A percentile compares a stretch with the other conserved stretches of the same genome.
Evolutionary conservation across 2,329 filamentous ascomycete species (phyloP).

Genomic region (Aspergillus sp.): DNA sequence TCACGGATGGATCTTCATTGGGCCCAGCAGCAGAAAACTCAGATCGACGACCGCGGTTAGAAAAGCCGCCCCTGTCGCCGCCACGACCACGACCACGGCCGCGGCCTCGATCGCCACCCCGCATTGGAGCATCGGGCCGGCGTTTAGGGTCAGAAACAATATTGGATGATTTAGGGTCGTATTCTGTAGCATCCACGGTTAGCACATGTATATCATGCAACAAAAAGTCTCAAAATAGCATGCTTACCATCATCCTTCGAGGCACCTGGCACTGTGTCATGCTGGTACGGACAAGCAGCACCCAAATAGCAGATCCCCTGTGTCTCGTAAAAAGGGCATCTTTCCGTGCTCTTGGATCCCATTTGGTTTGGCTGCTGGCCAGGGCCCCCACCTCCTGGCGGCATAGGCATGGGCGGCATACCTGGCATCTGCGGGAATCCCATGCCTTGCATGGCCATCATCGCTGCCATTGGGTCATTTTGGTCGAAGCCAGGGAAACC

Average conservation of each 20-base stretch:
- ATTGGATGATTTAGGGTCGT: conserved; percentile 54
- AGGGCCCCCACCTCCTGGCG: conserved; percentile 23
- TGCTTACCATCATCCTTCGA: conserved; percentile 39
- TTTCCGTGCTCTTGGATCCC: conserved; percentile 36
- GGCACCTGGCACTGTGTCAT: conserved; percentile 48
- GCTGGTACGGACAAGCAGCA: conserved; percentile 57
- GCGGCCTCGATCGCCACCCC: conserved; percentile 33
- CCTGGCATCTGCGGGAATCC: conserved; percentile 51
- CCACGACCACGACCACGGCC: conserved; percentile 45
- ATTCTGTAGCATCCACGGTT: conserved; percentile 38
- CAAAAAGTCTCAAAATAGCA: neutral
- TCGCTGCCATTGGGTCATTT: conserved; percentile 55
- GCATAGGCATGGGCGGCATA: conserved; percentile 45
- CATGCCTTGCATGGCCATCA: conserved; percentile 55
- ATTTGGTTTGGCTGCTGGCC: conserved; percentile 31
- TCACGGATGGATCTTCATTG: conserved; percentile 53
- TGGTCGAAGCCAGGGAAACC: conserved; percentile 55
- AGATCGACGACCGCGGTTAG: conserved; percentile 46
- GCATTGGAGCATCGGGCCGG: conserved; percentile 20
- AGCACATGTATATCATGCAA: neutral
- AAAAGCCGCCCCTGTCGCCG: conserved; percentile 43
- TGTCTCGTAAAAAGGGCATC: conserved; percentile 59
- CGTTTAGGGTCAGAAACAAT: conserved; percentile 36
- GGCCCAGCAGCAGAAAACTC: conserved; percentile 55
- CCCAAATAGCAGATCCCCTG: conserved; percentile 60